Percentiles rank a stretch among this genome's conserved stretches.
phyloP scores from a whole-genome alignment of 805 yeast species.

The Cyberlindnera galapagoensis region DNA sequence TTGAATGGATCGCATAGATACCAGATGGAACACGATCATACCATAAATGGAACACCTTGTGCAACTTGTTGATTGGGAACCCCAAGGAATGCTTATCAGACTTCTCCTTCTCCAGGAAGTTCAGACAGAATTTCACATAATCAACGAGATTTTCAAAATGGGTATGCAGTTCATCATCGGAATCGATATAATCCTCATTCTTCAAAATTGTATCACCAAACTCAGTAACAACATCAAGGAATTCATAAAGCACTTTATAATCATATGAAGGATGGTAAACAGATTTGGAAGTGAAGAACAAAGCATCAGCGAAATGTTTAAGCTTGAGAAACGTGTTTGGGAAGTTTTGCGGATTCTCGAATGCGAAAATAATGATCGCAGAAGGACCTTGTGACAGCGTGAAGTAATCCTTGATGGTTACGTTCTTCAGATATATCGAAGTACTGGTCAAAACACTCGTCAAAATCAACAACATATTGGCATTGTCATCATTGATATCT shows the following conservation, averaged over 20 bases:
- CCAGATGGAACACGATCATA: conserved; percentile 14
- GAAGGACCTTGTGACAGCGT: conserved; percentile 17
- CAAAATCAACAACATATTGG: conserved; percentile 5
- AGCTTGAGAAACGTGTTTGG: conserved; percentile 10
- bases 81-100: conserved; percentile 10
- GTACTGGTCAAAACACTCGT: conserved; percentile 8
- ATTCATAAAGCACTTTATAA: conserved; percentile 14
- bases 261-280: conserved; percentile 19
- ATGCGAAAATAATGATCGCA: conserved; percentile 9
- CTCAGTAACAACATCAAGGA: conserved; percentile 10
- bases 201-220: conserved; percentile 14
- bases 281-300: conserved; percentile 12
- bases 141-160: conserved; percentile 7
- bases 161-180: conserved; percentile 4
- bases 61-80: conserved; percentile 16
- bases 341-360: conserved; percentile 12
- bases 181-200: conserved; percentile 4
- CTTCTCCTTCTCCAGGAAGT: conserved; percentile 6
- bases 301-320: conserved; percentile 16
- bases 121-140: conserved; percentile 6
- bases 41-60: conserved; percentile 13
- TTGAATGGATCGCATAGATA: conserved; percentile 10
- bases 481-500: conserved; percentile 14
- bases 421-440: conserved; percentile 7
- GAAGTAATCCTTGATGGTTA: conserved; percentile 13